phyloP scores from a whole-genome alignment of 257 asterid species.

The Solanum bulbocastanum region DNA sequence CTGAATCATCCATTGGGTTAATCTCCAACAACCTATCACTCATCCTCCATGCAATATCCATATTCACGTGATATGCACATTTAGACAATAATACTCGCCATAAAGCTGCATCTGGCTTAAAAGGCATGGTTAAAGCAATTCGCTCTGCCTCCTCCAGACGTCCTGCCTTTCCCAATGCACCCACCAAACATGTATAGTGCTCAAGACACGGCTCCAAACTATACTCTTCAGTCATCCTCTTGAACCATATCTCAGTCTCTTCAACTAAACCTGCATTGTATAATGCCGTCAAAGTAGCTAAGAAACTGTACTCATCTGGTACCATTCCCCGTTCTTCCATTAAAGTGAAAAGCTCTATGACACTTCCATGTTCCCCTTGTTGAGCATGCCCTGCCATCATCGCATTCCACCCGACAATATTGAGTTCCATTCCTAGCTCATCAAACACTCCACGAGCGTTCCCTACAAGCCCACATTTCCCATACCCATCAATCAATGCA shows the following conservation, averaged over 20 bases:
- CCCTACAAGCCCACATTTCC: constrained; percentile 61
- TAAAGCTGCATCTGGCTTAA: constrained; percentile 68
- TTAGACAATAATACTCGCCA: constrained; percentile 60
- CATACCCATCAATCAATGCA: constrained; percentile 65
- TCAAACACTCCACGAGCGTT: constrained; percentile 54
- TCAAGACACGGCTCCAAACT: constrained; percentile 48
- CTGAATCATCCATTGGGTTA: constrained; percentile 64
- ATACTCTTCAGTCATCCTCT: constrained; percentile 35
- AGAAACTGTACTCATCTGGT: constrained; percentile 53
- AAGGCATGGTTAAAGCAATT: constrained; percentile 52
- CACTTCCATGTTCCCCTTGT: constrained; percentile 33
- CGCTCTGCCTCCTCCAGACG: constrained; percentile 61
- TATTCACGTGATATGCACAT: constrained; percentile 18
- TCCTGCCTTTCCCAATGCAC: constrained; percentile 56
- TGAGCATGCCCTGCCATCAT: constrained; percentile 83
- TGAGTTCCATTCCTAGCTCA: constrained; percentile 22
- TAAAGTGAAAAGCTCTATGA: constrained; percentile 22
- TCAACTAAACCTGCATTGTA: constrained; percentile 40
- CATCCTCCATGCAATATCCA: constrained; percentile 44
- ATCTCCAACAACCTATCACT: constrained; percentile 45
- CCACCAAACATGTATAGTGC: constrained; percentile 70
- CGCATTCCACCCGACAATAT: constrained; percentile 50
- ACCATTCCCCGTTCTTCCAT: constrained; percentile 44
- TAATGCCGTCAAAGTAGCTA: constrained; percentile 55
- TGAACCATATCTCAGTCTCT: constrained; percentile 58